Base-by-base conservation (phyloP, 108 stramenopile genomes). In the Nitzschia sp. region DNA sequence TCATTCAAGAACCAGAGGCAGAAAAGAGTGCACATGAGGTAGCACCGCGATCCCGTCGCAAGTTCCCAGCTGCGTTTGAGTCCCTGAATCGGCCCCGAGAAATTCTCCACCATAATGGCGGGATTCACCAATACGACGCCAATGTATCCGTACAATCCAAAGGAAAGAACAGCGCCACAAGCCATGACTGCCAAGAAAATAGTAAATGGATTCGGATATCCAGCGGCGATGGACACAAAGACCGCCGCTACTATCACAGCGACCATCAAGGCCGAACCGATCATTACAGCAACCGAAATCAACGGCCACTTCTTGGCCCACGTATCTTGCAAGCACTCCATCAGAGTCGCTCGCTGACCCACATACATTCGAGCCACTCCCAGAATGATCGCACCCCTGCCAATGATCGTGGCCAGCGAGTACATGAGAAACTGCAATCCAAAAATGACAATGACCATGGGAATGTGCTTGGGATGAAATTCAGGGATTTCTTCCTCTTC, bases 391-490 rank as follows among this genome's bases (percentile, higher is more conserved):
- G 72, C 72, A 9, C 54, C 62, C 26, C 47, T 26, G 25, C 72
- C 72, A 42, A 72, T 23, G 28, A 72, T 60, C 0, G 72, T 56
- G 17, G 55, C 53, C 9, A 72, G 28, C n/a, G 25, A 30, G 54
- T 57, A 72, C 4, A 64, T 5, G 18, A 55, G 8, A 32, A 55
- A 46, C 26, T 72, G 54, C 33, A 72, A 4, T 11, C 35, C 53
- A 28, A 72, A 55, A 4, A 64, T 49, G 18, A 72, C 36, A 9
- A 65, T 54, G 0, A 63, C 29, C 2, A 54, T 18, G 8, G 69
- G 58, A 49, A 70, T 42, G 24, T 70, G 69, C 25, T 59, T 70
- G 13, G 71, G 71, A 38, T 72, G 71, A 32, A 72, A 72, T 0
- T 63, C 72, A 25, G 69, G 69, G 47, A 59, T 59, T 31, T 46